Evolutionary conservation across 2,329 filamentous ascomycete species (phyloP).

Genomic region (Neonectria punicea): DNA sequence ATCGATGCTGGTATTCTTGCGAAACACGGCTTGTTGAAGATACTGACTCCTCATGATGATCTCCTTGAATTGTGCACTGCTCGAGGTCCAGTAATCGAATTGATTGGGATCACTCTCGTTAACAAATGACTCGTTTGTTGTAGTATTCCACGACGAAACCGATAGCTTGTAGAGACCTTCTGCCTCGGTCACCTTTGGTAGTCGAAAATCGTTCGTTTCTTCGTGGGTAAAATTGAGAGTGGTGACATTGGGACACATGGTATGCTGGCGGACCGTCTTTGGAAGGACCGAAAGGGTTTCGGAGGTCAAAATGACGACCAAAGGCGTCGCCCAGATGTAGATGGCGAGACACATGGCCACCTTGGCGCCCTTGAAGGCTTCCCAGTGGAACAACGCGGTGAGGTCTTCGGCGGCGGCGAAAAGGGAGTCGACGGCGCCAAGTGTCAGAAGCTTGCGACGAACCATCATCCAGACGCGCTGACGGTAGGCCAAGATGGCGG

Average conservation of each 20-base stretch:
- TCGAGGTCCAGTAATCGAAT: constrained; percentile 30
- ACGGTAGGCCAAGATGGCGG: constrained; percentile 38
- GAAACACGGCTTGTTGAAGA: constrained; percentile 27
- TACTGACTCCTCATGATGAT: constrained; percentile 34
- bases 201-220: constrained; percentile 24
- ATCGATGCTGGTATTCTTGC: constrained; percentile 20
- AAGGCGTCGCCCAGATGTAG: constrained; percentile 40
- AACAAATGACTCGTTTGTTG: background rate
- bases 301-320: constrained; percentile 41
- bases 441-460: constrained; percentile 36
- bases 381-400: constrained; percentile 37
- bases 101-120: constrained; percentile 9
- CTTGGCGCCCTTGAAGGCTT: constrained; percentile 37
- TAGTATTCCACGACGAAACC: constrained; percentile 33
- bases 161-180: constrained; percentile 21
- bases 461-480: constrained; percentile 41
- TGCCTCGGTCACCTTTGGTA: background rate
- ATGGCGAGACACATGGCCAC: constrained; percentile 40
- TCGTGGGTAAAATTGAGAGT: constrained; percentile 42
- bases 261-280: constrained; percentile 13
- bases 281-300: constrained; percentile 37
- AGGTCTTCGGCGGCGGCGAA: constrained; percentile 40
- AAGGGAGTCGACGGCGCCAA: constrained; percentile 39
- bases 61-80: constrained; percentile 31
- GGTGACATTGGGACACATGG: constrained; percentile 30